Percentiles rank a stretch among this genome's conserved stretches.
Evolutionary conservation across 2,329 filamentous ascomycete species (phyloP).

Genomic region (Chaetomiaceae sp.): DNA sequence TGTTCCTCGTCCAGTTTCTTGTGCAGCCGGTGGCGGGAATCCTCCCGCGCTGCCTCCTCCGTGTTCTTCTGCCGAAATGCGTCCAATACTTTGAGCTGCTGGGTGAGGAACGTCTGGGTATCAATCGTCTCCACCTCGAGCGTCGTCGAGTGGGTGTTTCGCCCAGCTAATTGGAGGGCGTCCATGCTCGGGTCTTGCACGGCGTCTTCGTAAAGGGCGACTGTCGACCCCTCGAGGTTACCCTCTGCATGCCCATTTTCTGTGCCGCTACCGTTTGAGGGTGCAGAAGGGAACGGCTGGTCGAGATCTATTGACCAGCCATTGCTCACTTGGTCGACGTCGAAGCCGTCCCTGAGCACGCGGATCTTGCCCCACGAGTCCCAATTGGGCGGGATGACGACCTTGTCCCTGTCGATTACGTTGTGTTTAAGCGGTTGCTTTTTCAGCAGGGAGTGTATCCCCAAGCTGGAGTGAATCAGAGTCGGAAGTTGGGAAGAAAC

Average conservation of each 20-base stretch:
- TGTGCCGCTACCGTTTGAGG: conserved; percentile 20
- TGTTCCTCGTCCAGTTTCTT: conserved; percentile 34
- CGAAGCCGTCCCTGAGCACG: conserved; percentile 84
- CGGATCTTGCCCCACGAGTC: conserved; percentile 98
- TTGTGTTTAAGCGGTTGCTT: conserved; percentile 79
- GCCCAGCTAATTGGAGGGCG: conserved; percentile 50
- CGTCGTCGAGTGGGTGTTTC: conserved; percentile 39
- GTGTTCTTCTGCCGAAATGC: conserved; percentile 49
- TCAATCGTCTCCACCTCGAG: conserved; percentile 65
- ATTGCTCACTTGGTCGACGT: conserved; percentile 78
- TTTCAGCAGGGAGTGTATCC: conserved; percentile 78
- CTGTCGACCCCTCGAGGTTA: conserved; percentile 53
- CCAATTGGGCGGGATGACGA: conserved; percentile 93
- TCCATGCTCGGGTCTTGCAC: conserved; percentile 70
- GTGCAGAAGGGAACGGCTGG: conserved; percentile 40
- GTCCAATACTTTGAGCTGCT: conserved; percentile 73
- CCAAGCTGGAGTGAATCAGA: conserved; percentile 78
- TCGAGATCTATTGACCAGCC: conserved; percentile 85
- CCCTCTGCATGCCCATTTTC: conserved; percentile 21
- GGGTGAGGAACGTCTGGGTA: conserved; percentile 70
- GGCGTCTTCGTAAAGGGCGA: conserved; percentile 71
- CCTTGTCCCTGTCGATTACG: conserved; percentile 89
- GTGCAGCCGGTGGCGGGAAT: conserved; percentile 44
- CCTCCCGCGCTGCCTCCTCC: conserved; percentile 41
- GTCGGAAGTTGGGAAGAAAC: conserved; percentile 71